Percentiles rank a stretch among this genome's conserved stretches.
Conservation (phyloP, 179 eudicot genomes). For the Patellifolia procumbens region DNA sequence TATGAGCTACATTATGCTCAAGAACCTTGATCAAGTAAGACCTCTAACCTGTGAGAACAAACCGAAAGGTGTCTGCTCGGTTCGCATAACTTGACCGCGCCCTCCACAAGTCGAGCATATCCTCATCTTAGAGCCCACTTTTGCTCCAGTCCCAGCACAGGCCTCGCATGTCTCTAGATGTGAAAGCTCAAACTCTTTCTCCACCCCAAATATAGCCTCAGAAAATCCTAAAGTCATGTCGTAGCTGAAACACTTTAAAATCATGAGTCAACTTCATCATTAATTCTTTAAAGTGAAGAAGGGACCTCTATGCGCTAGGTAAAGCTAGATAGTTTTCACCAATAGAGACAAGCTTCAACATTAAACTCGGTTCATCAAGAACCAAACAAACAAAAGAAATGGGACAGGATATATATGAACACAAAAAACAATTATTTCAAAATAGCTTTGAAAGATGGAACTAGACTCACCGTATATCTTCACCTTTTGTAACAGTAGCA, state of each 20-base stretch:
- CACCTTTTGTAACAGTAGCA: slow-evolving; percentile 80
- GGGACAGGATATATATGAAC: background rate
- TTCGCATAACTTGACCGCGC: slow-evolving; percentile 99
- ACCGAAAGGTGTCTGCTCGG: slow-evolving; percentile 99
- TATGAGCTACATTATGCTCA: background rate
- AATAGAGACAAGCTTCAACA: background rate
- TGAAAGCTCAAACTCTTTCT: slow-evolving; percentile 86
- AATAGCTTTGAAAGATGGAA: background rate
- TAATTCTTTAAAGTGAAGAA: background rate
- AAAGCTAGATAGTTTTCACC: background rate
- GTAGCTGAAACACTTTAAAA: slow-evolving; percentile 71
- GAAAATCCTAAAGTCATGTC: slow-evolving; percentile 85
- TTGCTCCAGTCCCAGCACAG: slow-evolving; percentile 92
- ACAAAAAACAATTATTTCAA: background rate
- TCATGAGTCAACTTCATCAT: slow-evolving; percentile 38
- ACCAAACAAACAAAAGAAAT: background rate
- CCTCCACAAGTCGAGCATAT: slow-evolving; percentile 99
- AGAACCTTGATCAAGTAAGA: slow-evolving; percentile 13
- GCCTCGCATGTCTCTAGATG: slow-evolving; percentile 91
- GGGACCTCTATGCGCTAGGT: background rate
- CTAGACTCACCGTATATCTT: slow-evolving; percentile 87
- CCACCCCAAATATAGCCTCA: slow-evolving; percentile 88
- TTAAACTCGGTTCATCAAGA: background rate
- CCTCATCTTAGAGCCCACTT: slow-evolving; percentile 86
- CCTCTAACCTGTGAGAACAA: slow-evolving; percentile 82